A percentile compares a stretch with the other conserved stretches of the same genome.
These are phyloP conservation scores for Miscanthus sacchariflorus DNA, from an alignment of 202 grass and related monocot species.

Conservation along the genomic window DNA sequence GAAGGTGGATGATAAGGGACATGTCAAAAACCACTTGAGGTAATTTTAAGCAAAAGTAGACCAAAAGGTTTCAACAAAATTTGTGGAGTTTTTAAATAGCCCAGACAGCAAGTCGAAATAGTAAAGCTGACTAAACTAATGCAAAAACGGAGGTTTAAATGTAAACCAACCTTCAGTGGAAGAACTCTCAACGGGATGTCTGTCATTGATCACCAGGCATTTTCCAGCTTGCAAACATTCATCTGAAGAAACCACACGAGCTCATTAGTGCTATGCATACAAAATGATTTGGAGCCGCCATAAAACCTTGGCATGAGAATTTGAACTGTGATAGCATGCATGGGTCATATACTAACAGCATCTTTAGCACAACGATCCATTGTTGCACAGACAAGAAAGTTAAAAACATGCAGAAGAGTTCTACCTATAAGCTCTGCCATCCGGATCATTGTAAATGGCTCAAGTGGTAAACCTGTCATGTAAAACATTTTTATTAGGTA, in stretches of 20 bases:
- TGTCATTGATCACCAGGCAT: neutral
- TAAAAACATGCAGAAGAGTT: neutral
- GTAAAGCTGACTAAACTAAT: too few species aligned
- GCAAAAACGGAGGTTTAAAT: neutral
- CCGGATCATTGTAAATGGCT: neutral
- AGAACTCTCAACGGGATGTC: neutral
- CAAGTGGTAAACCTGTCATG: neutral
- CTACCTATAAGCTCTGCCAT: neutral
- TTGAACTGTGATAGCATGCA: too few species aligned
- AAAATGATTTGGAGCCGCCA: too few species aligned
- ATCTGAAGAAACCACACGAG: neutral
- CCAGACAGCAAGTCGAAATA: too few species aligned
- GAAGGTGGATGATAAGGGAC: too few species aligned
- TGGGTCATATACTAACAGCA: neutral
- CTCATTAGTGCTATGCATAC: neutral
- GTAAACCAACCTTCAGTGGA: neutral
- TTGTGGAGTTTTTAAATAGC: too few species aligned
- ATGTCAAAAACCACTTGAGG: too few species aligned
- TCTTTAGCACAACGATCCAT: neutral
- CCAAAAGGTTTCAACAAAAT: too few species aligned
- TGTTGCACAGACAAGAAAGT: neutral
- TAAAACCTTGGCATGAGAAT: too few species aligned
- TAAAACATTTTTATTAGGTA: neutral
- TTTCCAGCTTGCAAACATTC: constrained; percentile 14
- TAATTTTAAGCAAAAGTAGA: too few species aligned